These are phyloP conservation scores for Tephrocybe rancida DNA, from an alignment of 768 basidiomycete genomes.

Conservation along the genomic window DNA sequence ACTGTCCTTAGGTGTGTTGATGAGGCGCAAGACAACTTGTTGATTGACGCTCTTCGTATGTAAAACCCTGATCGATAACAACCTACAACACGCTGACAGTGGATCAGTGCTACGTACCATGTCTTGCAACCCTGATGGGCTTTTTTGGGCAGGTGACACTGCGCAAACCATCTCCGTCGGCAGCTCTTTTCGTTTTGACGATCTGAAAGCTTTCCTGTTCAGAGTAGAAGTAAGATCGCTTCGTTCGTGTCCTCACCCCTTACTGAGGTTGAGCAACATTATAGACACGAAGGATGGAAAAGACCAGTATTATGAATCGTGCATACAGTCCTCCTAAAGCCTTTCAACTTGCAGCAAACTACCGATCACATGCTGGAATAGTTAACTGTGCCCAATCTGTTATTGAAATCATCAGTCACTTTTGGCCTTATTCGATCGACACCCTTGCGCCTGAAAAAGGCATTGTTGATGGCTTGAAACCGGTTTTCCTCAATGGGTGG, in stretches of 20 bases:
- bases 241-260: not conserved
- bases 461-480: constrained; percentile 52
- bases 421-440: constrained; percentile 72
- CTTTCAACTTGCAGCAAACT: constrained; percentile 67
- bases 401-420: constrained; percentile 57
- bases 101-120: constrained; percentile 59
- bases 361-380: constrained; percentile 74
- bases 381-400: constrained; percentile 71
- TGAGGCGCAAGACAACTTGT: constrained; percentile 72
- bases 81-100: not conserved
- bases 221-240: constrained; percentile 53
- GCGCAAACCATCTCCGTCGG: constrained; percentile 78
- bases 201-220: constrained; percentile 68
- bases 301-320: not conserved
- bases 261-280: not conserved
- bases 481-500: constrained; percentile 58
- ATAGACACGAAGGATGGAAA: constrained; percentile 14
- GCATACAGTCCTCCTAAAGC: constrained; percentile 22
- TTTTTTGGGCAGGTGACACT: constrained; percentile 83
- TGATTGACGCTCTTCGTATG: constrained; percentile 64
- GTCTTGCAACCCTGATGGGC: constrained; percentile 65
- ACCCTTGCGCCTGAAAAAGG: constrained; percentile 56
- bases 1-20: constrained; percentile 60
- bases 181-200: constrained; percentile 71
- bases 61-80: not conserved